A percentile compares a stretch with the other conserved stretches of the same genome.
These are phyloP conservation scores for Scenedesmus sp. DNA, from an alignment of 163 green algal genomes.

Conservation along the genomic window DNA sequence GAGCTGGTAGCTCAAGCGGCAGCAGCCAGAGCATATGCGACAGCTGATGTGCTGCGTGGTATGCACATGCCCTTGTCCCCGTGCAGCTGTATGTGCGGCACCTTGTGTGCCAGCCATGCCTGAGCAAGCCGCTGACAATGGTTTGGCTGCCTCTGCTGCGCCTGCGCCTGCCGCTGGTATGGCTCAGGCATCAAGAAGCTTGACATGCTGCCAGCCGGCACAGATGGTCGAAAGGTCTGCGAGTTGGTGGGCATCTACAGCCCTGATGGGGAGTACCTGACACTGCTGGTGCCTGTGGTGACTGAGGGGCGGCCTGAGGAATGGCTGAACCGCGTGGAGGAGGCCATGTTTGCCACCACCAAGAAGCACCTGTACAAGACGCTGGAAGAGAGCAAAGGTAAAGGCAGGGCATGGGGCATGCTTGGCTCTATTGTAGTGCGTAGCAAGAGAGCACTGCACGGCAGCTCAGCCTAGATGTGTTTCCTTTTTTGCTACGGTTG, in stretches of 20 bases:
- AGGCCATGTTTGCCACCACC: constrained; percentile 88
- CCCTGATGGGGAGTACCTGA: constrained; percentile 88
- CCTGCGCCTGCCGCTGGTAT: background rate
- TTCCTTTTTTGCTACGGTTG: no score
- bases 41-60: background rate
- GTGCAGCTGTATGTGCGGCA: background rate
- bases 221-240: constrained; percentile 78
- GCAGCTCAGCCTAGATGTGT: no score
- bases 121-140: background rate
- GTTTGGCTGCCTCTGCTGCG: background rate
- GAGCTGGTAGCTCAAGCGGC: background rate
- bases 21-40: background rate
- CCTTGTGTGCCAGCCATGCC: no score
- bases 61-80: background rate
- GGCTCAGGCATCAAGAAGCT: constrained; percentile 85
- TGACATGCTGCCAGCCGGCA: constrained; percentile 82
- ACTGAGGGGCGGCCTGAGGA: constrained; percentile 89
- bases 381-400: constrained; percentile 85
- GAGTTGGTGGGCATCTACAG: constrained; percentile 81
- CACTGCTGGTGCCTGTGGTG: constrained; percentile 76
- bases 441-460: background rate
- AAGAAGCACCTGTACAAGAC: constrained; percentile 88
- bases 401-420: background rate
- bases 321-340: constrained; percentile 91
- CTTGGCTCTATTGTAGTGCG: background rate